Conservation (phyloP, 192 early-diverging fungal species). For the Linnemannia elongata region DNA sequence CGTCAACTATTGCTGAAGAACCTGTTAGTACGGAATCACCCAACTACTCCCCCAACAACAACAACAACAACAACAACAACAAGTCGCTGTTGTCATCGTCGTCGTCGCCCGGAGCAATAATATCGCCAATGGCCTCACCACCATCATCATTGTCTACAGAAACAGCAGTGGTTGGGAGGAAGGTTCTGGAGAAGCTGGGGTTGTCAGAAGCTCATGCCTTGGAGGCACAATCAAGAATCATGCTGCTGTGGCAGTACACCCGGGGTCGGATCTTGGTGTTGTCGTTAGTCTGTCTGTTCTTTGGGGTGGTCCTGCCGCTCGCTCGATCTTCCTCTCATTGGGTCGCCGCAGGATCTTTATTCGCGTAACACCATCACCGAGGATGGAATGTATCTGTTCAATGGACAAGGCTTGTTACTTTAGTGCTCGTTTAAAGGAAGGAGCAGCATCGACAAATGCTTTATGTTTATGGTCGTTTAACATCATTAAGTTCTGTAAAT, state of each 20-base stretch:
- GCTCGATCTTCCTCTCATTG: neutral
- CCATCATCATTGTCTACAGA: neutral
- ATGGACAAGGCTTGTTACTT: too few relatives aligned
- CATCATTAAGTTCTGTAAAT: too few relatives aligned
- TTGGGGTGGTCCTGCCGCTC: conserved; percentile 28
- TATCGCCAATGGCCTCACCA: neutral
- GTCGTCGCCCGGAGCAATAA: neutral
- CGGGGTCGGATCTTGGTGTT: conserved; percentile 11
- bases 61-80: neutral
- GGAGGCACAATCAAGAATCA: neutral
- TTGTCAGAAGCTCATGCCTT: neutral
- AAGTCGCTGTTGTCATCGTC: neutral
- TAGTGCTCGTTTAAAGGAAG: too few relatives aligned
- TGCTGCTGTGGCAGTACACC: neutral
- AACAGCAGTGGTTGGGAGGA: neutral
- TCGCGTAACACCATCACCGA: too few relatives aligned
- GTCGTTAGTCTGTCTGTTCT: conserved; percentile 24
- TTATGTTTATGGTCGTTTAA: too few relatives aligned
- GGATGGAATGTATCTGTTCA: too few relatives aligned
- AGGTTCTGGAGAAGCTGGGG: neutral
- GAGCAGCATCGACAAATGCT: too few relatives aligned
- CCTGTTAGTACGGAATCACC: neutral
- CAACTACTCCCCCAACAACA: neutral
- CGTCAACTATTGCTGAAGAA: conserved; percentile 24
- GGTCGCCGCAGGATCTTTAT: too few relatives aligned